Percentiles rank a stretch among this genome's conserved stretches.
These are phyloP conservation scores for Vitis hybrid DNA, from an alignment of 177 flowering plant species.

Conservation along the genomic window DNA sequence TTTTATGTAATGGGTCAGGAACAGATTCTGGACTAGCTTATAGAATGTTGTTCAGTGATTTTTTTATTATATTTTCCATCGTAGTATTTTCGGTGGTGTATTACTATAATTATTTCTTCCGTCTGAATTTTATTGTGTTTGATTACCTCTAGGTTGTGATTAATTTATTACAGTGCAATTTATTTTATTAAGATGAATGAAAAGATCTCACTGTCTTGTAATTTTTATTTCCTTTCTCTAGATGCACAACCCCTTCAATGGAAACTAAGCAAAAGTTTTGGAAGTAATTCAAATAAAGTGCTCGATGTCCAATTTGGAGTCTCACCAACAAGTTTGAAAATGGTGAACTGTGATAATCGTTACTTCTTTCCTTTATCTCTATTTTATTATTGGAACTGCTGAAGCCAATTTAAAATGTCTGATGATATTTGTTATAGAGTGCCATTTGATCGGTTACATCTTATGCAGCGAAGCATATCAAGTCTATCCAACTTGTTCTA, in stretches of 20 bases:
- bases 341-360: conserved; percentile 47
- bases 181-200: background rate
- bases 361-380: background rate
- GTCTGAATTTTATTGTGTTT: background rate
- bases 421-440: too few relatives aligned
- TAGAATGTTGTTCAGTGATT: background rate
- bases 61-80: too few relatives aligned
- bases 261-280: conserved; percentile 70
- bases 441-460: background rate
- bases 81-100: too few relatives aligned
- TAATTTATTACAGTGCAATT: background rate
- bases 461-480: background rate
- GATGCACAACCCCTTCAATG: conserved; percentile 57
- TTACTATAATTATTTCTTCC: background rate
- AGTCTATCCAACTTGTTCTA: background rate
- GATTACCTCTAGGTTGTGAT: background rate
- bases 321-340: conserved; percentile 49
- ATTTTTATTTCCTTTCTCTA: conserved; percentile 17
- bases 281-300: conserved; percentile 34
- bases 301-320: conserved; percentile 79
- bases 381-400: background rate
- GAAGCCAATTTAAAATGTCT: background rate
- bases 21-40: background rate
- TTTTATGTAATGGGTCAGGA: background rate
- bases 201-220: background rate